Evolutionary conservation across 495 filamentous ascomycete species (phyloP).

Genomic region (Massariosphaeria phaeospora): DNA sequence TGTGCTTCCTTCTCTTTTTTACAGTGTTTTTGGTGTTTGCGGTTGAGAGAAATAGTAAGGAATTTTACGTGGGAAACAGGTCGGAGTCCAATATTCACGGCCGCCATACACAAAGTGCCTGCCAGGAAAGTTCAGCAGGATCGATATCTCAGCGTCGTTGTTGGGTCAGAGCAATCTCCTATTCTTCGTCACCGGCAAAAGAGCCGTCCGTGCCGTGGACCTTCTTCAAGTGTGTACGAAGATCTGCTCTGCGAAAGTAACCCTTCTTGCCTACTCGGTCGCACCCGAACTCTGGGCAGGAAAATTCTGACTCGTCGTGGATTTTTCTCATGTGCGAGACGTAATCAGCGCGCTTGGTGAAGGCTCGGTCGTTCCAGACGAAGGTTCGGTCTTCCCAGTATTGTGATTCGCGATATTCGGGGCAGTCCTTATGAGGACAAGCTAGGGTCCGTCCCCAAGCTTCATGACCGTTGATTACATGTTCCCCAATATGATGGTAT

Average conservation of each 20-base stretch:
- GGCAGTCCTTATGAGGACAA: constrained; percentile 1
- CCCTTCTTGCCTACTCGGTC: constrained; percentile 38
- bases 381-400: no score
- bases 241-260: constrained; percentile 35
- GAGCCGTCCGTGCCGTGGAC: constrained; percentile 5
- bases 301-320: constrained; percentile 37
- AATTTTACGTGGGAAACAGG: no score
- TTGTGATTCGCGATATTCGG: not conserved
- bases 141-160: no score
- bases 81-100: no score
- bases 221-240: constrained; percentile 36
- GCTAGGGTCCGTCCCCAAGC: not conserved
- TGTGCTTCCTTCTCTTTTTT: not conserved
- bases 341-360: constrained; percentile 34
- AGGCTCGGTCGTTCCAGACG: constrained; percentile 5
- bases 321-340: constrained; percentile 39
- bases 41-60: no score
- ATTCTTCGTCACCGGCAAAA: not conserved
- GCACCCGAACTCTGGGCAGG: constrained; percentile 37
- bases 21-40: not conserved
- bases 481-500: constrained; percentile 37
- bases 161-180: no score
- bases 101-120: no score
- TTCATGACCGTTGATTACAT: not conserved
- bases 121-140: no score